Conservation (phyloP, 2,329 filamentous ascomycete genomes). For the Sarocladium strictum region DNA sequence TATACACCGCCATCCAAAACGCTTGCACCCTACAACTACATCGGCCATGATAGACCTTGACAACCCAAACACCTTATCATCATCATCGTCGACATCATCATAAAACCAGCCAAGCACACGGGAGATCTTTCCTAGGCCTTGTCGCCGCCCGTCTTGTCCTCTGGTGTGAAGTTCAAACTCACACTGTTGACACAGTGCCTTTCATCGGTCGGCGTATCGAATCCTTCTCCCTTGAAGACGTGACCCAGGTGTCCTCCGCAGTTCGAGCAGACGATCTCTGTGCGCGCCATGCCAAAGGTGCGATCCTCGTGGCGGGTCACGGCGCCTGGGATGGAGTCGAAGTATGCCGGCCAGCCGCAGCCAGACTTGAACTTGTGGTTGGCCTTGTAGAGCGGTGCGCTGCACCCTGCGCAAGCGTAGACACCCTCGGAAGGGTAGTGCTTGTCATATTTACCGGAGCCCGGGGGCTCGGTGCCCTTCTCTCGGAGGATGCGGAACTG, state of each 20-base stretch:
- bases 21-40: too few species aligned
- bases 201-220: conserved; percentile 82
- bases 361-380: conserved; percentile 93
- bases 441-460: conserved; percentile 79
- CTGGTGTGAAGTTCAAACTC: conserved; percentile 72
- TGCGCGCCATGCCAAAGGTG: conserved; percentile 75
- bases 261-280: conserved; percentile 90
- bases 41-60: too few species aligned
- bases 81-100: not conserved
- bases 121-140: conserved; percentile 14
- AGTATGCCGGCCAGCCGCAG: conserved; percentile 98
- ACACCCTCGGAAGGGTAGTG: conserved; percentile 71
- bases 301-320: conserved; percentile 76
- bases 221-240: conserved; percentile 89
- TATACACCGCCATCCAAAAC: too few species aligned
- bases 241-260: conserved; percentile 94
- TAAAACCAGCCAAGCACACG: not conserved
- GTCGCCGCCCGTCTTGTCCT: conserved; percentile 44
- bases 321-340: conserved; percentile 87
- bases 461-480: conserved; percentile 83
- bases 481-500: conserved; percentile 92
- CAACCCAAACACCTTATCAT: not conserved
- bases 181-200: conserved; percentile 95
- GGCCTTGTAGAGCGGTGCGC: conserved; percentile 85
- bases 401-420: conserved; percentile 84